Evolutionary conservation across 2,329 filamentous ascomycete genomes (phyloP).

Genomic region (Aspergillus eucalypticola): DNA sequence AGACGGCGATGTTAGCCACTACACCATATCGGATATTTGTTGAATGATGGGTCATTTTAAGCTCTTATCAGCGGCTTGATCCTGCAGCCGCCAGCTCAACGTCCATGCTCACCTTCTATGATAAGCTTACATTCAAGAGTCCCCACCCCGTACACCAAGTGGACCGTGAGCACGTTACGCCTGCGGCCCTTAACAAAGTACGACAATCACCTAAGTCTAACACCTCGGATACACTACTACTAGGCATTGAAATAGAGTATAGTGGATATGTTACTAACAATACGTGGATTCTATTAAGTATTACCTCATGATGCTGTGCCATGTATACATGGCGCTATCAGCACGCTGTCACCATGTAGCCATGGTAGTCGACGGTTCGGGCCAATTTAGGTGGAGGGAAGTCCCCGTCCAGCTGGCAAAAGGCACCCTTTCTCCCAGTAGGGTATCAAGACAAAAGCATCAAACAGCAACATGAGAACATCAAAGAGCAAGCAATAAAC

Average conservation of each 20-base stretch:
- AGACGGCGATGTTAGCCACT: constrained; percentile 26
- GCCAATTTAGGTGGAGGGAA: constrained; percentile 26
- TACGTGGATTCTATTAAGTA: constrained; percentile 39
- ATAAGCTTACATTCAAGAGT: neutral
- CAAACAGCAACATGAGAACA: constrained; percentile 26
- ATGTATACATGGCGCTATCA: constrained; percentile 24
- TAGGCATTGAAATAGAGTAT: neutral
- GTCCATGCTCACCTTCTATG: neutral
- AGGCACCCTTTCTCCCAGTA: constrained; percentile 30
- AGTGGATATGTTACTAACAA: constrained; percentile 19
- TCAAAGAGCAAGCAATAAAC: constrained; percentile 31
- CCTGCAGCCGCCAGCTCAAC: neutral
- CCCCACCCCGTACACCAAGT: neutral
- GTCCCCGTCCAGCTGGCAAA: constrained; percentile 23
- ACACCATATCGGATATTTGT: constrained; percentile 23
- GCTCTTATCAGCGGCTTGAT: neutral
- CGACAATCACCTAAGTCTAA: neutral
- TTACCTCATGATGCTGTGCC: constrained; percentile 37
- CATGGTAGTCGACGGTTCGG: constrained; percentile 24
- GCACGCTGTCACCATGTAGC: constrained; percentile 20
- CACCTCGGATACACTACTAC: neutral
- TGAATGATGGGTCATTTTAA: neutral
- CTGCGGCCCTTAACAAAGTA: neutral
- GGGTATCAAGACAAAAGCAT: constrained; percentile 39
- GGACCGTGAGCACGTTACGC: neutral